Base-by-base conservation (phyloP, 768 basidiomycete genomes). In the Xerocomellus chrysenteron region DNA sequence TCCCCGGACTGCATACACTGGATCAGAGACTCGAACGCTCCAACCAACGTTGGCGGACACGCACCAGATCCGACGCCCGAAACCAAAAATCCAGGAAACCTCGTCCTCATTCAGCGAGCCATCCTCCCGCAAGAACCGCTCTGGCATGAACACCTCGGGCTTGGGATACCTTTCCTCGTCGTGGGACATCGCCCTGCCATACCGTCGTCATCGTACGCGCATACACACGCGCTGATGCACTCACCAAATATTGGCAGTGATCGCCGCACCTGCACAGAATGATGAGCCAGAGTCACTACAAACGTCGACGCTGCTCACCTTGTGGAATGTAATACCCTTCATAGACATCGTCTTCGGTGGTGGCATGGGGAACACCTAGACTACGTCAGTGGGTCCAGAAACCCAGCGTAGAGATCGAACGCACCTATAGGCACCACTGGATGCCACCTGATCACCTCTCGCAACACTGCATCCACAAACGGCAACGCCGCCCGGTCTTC, bases 151-250 rank as follows among this genome's bases (percentile, higher is more conserved):
- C 9, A n/a, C 37, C 1, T 63, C 47, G 3, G 75, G 71, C 5
- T 74, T 60, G 5, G 71, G 68, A 53, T 76, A 78, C 28, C 63
- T 65, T 8, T 58, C 51, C 46, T 75, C 72, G 39, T 82, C 69
- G 47, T 74, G 75, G 2, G 75, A 70, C 50, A 80, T 73, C 2
- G 74, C 73, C 79, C 78, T 76, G 39, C 4, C 1, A 43, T 8
- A 16, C 6, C 2, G n/a, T 28, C 37, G 8, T 53, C 30, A 45
- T n/a, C 10, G 5, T 39, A 7, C 17, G 5, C 14, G 3, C 12
- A 36, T 5, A 12, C 24, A 21, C 1, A 6, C 36, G 3, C n/a
- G 26, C 0, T 24, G 14, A 24, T 5, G 0, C 4, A 2, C 56
- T 52, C 9, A 61, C 64, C 64, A 65, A 11, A 55, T 2, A 28